Evolutionary conservation across 352 stramenopile species (phyloP), one percentile per base, ranked within the genome.

Genomic region (Proteromonas lacertae): DNA sequence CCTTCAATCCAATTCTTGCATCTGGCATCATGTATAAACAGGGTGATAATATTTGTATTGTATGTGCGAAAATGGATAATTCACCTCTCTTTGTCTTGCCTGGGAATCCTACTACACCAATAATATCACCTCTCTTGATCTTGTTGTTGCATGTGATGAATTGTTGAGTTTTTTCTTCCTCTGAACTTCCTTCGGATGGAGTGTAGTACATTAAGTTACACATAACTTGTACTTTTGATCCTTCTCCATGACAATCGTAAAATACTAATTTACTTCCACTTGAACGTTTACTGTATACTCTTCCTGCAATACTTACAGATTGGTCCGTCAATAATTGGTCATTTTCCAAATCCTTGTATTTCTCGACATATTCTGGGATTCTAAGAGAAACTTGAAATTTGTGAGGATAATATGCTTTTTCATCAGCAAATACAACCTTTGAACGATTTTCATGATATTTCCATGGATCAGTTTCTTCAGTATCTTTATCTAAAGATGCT

Each of bases 251-350:
- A 29, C 96, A 42, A 56, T 92, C 81, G 54, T 95, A 95, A 55
- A 98, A 98, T 36, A 90, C 68, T 20, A 98, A 60, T 57, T 98
- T 78, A n/a, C n/a, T n/a, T 35, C 82, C 81, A 32, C 87, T 83
- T 36, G 63, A 59, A 45, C 82, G 70, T 56, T 93, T 89, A 44
- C 64, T 84, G 42, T 84, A 67, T 35, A 95, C 66, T 14, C 87
- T 72, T 25, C 83, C 83, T 2, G 86, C 82, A 20, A 98, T 58
- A 8, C 69, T 71, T 25, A 92, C 66, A 1, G 62, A 42, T 18
- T 62, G 61, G 25, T 70, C 63, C 19, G 78, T 54, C 0, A 77
- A 23, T 32, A 53, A 60, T 33, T 53, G 61, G 21, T 81, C 83
- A 29, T 62, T 52, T 42, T 86, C 75, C 0, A 69, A 24, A 25